Evolutionary conservation across 2,329 filamentous ascomycete species (phyloP), one percentile per base, ranked within the genome.

Genomic region (Penicillium vulpinum): DNA sequence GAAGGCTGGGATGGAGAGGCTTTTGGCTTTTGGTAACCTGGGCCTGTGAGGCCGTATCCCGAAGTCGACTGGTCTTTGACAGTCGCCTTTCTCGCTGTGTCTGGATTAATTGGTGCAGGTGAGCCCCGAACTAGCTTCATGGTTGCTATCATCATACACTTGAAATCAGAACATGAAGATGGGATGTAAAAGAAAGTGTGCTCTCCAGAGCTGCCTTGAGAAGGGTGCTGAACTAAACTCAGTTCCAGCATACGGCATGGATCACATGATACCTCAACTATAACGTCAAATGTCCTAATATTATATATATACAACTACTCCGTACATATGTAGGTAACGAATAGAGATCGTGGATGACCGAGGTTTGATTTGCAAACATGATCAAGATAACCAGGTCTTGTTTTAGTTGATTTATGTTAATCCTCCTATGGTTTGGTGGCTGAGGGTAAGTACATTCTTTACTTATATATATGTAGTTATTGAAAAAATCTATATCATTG

Each of bases 191-290:
- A 8, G 26, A n/a, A 18, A 51, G 13, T 10, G n/a, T 16, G 15
- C 9, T 24, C 28, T 35, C 8, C 16, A 35, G 29, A 33, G 18
- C 26, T 39, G 13, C 11, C 18, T 15, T 22, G 28, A 3, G 33
- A 39, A 51, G 10, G 7, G 21, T 51, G 48, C 9, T 31, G 18
- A 51, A 51, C 38, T 51, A 35, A 51, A 28, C 18, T 10, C 24
- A n/a, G 35, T 6, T 31, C 47, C 47, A 40, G n/a, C 18, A 40
- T 31, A 49, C 8, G 24, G 5, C 47, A 41, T 15, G 2, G 8
- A 51, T 51, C 49, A 51, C 49, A 44, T 51, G 49, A 51, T 51
- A 21, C 16, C 28, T 45, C 38, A 35, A 10, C 16, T 35, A 51
- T 13, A 40, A 40, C 35, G 21, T 29, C 24, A 16, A 10, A 5